These are phyloP conservation scores for Suillus sp. DNA, from an alignment of 768 basidiomycete genomes.

Conservation along the genomic window DNA sequence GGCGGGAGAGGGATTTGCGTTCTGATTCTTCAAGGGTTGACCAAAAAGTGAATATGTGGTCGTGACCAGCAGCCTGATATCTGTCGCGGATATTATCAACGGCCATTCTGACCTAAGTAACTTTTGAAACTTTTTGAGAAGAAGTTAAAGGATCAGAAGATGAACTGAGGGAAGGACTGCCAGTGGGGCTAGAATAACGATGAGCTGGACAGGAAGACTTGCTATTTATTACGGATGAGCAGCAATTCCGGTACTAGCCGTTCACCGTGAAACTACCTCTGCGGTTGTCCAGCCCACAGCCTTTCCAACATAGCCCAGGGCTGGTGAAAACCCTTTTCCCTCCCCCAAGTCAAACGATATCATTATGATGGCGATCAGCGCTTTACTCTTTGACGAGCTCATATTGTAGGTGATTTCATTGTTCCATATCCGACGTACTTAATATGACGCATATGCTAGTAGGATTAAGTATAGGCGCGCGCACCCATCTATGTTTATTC, in stretches of 20 bases:
- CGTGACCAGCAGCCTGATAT: constrained; percentile 83
- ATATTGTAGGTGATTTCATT: not conserved
- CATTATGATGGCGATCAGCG: not conserved
- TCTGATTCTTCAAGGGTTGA: constrained; percentile 64
- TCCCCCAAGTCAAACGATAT: not conserved
- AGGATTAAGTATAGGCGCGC: not conserved
- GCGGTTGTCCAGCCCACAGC: constrained; percentile 11
- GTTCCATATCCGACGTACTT: not conserved
- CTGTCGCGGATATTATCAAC: constrained; percentile 56
- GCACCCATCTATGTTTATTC: not conserved
- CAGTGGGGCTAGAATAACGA: not conserved
- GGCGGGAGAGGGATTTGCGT: constrained; percentile 61
- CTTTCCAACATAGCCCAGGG: not conserved
- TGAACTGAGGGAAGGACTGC: not conserved
- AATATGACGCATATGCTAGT: not conserved
- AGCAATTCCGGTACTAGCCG: constrained; percentile 8
- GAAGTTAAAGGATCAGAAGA: constrained; percentile 8
- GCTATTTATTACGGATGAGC: constrained; percentile 12
- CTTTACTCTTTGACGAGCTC: not conserved
- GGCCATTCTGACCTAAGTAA: constrained; percentile 46
- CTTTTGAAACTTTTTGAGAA: not conserved
- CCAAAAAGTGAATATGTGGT: constrained; percentile 90
- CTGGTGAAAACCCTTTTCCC: not conserved
- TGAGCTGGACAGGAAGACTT: not conserved
- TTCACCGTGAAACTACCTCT: constrained; percentile 6